Base-by-base conservation (phyloP, 768 basidiomycete species). In the Lactarius trivialis region DNA sequence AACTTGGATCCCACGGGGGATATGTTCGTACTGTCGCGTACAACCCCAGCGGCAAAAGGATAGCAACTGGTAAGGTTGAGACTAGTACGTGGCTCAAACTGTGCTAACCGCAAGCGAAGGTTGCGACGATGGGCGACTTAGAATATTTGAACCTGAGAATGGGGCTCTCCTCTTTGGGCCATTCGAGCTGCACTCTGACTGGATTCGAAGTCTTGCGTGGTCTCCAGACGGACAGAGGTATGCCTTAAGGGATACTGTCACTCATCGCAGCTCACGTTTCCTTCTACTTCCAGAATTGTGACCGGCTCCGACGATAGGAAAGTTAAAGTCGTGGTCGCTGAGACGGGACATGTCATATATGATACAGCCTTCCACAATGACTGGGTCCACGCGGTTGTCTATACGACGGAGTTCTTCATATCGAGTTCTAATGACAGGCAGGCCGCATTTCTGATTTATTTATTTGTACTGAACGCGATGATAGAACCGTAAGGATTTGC, bases 151-250 rank as follows among this genome's bases (percentile, higher is more conserved):
- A 37, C 48, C 65, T 39, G 60, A 66, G 50, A 64, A 73, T 36
- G 72, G 71, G 8, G 19, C 43, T 34, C 51, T 56, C 48, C 17
- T 64, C 7, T 32, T 51, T 2, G 65, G 55, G 4, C 67, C 65
- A n/a, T 60, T 68, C 36, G 58, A 67, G n/a, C 61, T 67, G 19
- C 59, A 67, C 64, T 65, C 19, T 28, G 68, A 48, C 57, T 60
- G 15, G 37, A 64, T 69, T 52, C 66, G 33, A 61, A 66, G 59
- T 64, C 55, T 72, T 58, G 61, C 65, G 1, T 71, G 69, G 62
- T 73, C 75, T 36, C 72, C 74, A 32, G 65, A 71, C 11, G 55
- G 67, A 19, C 59, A 55, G 19, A 51, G 48, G 63, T 60, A 26
- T 1, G 60, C 17, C n/a, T 19, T 33, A 19, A 1, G 12, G 0